Base-by-base conservation (phyloP, 768 basidiomycete genomes). In the Imleria badia region DNA sequence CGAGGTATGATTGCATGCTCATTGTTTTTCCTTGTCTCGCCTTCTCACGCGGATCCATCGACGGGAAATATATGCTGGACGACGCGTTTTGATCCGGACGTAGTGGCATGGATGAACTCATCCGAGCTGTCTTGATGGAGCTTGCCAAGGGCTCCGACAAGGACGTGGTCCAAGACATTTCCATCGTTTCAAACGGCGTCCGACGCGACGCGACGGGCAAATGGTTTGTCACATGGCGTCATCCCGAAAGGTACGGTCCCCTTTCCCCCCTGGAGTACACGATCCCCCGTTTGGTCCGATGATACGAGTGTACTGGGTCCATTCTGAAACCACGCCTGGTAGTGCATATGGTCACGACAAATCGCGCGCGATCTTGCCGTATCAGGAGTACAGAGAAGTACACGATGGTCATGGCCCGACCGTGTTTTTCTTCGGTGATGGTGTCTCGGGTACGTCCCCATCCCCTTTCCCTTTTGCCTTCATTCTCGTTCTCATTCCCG, bases 391-490 rank as follows among this genome's bases (percentile, higher is more conserved):
- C 6, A 59, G 66, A 55, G 6, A 35, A 8, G 14, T 46, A 17
- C 61, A 66, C 50, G 43, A 50, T 5, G 63, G 60, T 17, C 60
- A 42, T 15, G 66, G 66, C 7, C 96, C 97, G 3, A 85, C 81
- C 2, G 76, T 96, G 11, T 96, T 99, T 74, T 99, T 97, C 82
- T 95, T 97, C 59, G 97, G 97, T 0, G 97, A 99, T 68, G 97
- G 97, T 33, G 97, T 97, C 46, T 94, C 92, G 52, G 94, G 93
- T 91, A 54, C 39, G 81, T 73, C 40, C 5, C 45, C 50, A 29
- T 45, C 19, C 19, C n/a, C 15, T 15, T 26, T 26, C 15, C 33
- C 5, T 8, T 44, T 9, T 10, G 12, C 45, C 22, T 22, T 13
- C 11, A 29, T n/a, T 17, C 35, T 23, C 30, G 17, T 20, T 34